Evolutionary conservation across 768 basidiomycete species (phyloP).

Genomic region (Boletus rubescentipes): DNA sequence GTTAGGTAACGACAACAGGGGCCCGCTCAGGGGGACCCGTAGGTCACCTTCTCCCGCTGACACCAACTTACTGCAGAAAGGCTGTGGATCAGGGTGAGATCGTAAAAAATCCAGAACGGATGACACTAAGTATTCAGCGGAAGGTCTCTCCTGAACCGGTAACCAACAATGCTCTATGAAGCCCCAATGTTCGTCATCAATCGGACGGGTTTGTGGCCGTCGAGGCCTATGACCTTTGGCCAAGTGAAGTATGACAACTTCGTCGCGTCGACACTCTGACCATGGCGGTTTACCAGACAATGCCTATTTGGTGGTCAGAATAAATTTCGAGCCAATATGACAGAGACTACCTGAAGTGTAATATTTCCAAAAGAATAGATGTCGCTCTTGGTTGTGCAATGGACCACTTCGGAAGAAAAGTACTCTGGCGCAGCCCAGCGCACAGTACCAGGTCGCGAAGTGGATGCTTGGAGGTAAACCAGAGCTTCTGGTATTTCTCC

Average conservation of each 20-base stretch:
- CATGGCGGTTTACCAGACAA: slow-evolving; percentile 6
- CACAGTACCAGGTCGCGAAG: slow-evolving; percentile 1
- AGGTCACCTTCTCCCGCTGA: neutral
- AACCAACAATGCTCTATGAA: slow-evolving; percentile 10
- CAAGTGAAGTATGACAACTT: neutral
- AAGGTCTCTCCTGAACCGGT: neutral
- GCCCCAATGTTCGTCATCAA: slow-evolving; percentile 7
- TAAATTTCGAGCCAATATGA: neutral
- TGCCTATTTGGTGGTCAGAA: neutral
- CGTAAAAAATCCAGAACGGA: neutral
- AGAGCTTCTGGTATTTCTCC: slow-evolving; percentile 5
- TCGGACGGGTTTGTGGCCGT: slow-evolving; percentile 2
- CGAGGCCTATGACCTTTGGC: slow-evolving; percentile 4
- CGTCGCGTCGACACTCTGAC: slow-evolving; percentile 2
- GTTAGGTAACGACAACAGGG: neutral
- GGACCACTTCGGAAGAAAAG: neutral
- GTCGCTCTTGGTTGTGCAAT: slow-evolving; percentile 5
- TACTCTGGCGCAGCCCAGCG: slow-evolving; percentile 10
- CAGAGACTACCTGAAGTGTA: slow-evolving; percentile 1
- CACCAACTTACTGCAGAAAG: neutral
- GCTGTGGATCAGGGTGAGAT: neutral
- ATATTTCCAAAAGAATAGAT: slow-evolving; percentile 11
- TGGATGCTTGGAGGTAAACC: slow-evolving; percentile 4
- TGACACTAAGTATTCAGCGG: neutral
- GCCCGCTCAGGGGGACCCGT: neutral